These are phyloP conservation scores for Volutella citrinella DNA, from an alignment of 2,329 filamentous ascomycete genomes.

Conservation along the genomic window DNA sequence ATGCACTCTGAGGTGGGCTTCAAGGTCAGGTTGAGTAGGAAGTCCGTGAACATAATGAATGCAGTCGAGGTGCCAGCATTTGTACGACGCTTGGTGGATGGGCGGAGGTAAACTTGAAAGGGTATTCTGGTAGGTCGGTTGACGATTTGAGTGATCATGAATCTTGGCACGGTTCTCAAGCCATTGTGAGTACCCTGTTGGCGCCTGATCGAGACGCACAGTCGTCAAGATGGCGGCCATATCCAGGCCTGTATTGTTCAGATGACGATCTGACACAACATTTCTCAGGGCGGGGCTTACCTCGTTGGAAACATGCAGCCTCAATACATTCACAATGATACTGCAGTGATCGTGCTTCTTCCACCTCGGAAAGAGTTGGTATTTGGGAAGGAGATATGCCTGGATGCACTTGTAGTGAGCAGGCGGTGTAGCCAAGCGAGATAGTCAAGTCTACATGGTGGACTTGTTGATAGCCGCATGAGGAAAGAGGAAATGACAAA, in stretches of 20 bases:
- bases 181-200: slow-evolving; percentile 49
- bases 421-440: no score
- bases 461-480: slow-evolving; percentile 6
- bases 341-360: slow-evolving; percentile 56
- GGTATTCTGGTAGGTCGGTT: slow-evolving; percentile 5
- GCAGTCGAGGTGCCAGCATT: slow-evolving; percentile 54
- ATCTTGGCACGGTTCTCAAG: slow-evolving; percentile 49
- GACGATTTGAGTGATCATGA: slow-evolving; percentile 46
- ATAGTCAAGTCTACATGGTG: no score
- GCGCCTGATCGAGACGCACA: slow-evolving; percentile 31
- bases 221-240: slow-evolving; percentile 27
- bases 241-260: slow-evolving; percentile 29
- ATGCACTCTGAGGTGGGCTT: slow-evolving; percentile 49
- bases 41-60: slow-evolving; percentile 59
- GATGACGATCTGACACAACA: neutral
- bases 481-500: slow-evolving; percentile 29
- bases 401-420: slow-evolving; percentile 22
- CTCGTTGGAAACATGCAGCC: slow-evolving; percentile 42
- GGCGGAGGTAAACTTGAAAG: no score
- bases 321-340: slow-evolving; percentile 59
- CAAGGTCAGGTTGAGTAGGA: slow-evolving; percentile 46
- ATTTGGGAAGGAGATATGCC: slow-evolving; percentile 30
- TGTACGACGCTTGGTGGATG: no score
- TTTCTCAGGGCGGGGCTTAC: slow-evolving; percentile 17
- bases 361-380: slow-evolving; percentile 49